Conservation (phyloP, 352 stramenopile genomes). For the Elongisporangium undulatum region DNA sequence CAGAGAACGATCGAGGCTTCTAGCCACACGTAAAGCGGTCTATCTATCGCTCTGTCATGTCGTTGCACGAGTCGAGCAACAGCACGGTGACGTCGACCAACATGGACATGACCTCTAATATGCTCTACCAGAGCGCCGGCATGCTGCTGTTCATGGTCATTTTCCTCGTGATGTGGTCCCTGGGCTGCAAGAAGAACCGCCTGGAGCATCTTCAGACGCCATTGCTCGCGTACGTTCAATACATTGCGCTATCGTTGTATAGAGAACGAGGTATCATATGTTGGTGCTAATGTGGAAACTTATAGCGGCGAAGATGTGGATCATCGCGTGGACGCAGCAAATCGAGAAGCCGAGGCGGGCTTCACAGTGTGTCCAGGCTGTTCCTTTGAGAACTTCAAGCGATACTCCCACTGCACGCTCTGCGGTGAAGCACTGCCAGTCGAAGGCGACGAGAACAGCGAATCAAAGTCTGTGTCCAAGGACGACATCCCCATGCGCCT, state of each 20-base stretch:
- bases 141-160: constrained; percentile 48
- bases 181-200: constrained; percentile 37
- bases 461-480: neutral
- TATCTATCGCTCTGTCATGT: constrained; percentile 14
- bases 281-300: neutral
- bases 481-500: constrained; percentile 1
- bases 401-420: constrained; percentile 54
- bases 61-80: neutral
- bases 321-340: constrained; percentile 62
- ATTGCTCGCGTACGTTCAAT: constrained; percentile 28
- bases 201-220: constrained; percentile 43
- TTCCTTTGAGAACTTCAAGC: constrained; percentile 75
- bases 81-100: neutral
- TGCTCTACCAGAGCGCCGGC: constrained; percentile 57
- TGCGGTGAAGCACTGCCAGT: constrained; percentile 51
- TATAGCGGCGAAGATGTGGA: constrained; percentile 36
- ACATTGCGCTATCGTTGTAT: neutral
- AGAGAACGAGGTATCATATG: constrained; percentile 1
- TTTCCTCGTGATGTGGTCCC: constrained; percentile 49
- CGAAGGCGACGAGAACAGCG: constrained; percentile 13
- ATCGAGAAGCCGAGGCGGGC: constrained; percentile 50
- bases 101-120: constrained; percentile 20
- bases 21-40: neutral
- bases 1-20: neutral
- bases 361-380: constrained; percentile 42